Evolutionary conservation across 495 filamentous ascomycete species (phyloP), one percentile per base, ranked within the genome.

Genomic region (Penicillium canescens): DNA sequence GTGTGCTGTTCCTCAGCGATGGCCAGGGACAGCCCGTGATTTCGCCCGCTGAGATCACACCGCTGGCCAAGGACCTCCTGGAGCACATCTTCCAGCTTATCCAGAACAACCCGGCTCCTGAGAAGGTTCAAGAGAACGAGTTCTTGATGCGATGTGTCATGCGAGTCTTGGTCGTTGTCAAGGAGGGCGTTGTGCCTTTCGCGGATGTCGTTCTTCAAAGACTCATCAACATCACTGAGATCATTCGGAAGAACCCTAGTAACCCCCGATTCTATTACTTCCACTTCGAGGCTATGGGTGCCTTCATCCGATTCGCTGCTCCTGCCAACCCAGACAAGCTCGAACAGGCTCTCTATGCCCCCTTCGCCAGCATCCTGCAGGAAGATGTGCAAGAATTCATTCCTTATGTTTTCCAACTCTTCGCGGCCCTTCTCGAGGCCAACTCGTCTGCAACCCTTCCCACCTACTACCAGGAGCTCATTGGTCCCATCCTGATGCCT

Each of bases 211-310:
- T 96, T 13, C 74, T 98, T 12, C 71, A 80, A 24, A 88, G 93
- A 65, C 75, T 98, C 47, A 83, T 94, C 61, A 86, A 78, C 52
- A 96, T 99, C 60, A 96, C 90, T 6, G 82, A 86, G 55, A 83
- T 94, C 57, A 98, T 96, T 67, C 85, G 88, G 60, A 78, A 83
- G 54, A 99, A 99, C 70, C 95, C 95, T 2, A 96, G 91, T 72
- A 99, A 99, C 70, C 95, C 95, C 2, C 82, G 92, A 13, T 99
- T 99, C 72, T 96, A 96, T 72, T 97, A 99, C 73, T 99, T 91
- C 71, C 91, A 95, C 66, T 99, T 99, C 52, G 95, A 99, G 71
- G 86, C 88, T 2, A 69, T 98, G 41, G 95, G 94, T n/a, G 92
- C 94, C n/a, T 82, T 99, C 42, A 91, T 98, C 51, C 79, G 86